A percentile compares a stretch with the other conserved stretches of the same genome.
phyloP scores from a whole-genome alignment of 2,329 filamentous ascomycete genomes.

The Xylariomycetidae sp. region DNA sequence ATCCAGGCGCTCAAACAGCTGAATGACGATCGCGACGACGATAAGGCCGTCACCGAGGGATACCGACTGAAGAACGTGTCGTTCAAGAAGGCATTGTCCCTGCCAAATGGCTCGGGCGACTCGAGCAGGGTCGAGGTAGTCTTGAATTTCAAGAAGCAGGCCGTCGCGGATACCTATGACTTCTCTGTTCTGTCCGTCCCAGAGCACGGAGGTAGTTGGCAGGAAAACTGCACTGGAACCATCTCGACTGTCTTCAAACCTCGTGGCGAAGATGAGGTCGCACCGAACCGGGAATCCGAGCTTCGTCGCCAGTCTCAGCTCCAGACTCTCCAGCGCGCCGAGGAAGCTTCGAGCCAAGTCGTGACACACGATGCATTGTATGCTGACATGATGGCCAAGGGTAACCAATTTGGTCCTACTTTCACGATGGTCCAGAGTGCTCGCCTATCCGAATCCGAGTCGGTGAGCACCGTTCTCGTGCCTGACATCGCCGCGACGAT shows the following conservation, averaged over 20 bases:
- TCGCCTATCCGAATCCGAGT: neutral
- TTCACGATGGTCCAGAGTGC: conserved; percentile 1
- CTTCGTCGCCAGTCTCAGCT: neutral
- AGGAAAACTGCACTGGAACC: neutral
- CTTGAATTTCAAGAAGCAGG: too few relatives aligned
- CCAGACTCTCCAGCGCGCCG: neutral
- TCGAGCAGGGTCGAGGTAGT: too few relatives aligned
- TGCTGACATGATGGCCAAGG: neutral
- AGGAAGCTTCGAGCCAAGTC: neutral
- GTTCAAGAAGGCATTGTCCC: too few relatives aligned
- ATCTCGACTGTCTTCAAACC: neutral
- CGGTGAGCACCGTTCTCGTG: conserved; percentile 1
- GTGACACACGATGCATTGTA: conserved; percentile 1
- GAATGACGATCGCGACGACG: too few relatives aligned
- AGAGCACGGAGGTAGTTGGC: too few relatives aligned
- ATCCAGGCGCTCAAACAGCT: conserved; percentile 24
- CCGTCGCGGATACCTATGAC: too few relatives aligned
- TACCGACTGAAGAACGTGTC: too few relatives aligned
- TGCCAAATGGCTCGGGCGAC: too few relatives aligned
- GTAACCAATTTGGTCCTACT: conserved; percentile 6
- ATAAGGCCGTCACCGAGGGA: too few relatives aligned
- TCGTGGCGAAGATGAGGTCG: neutral
- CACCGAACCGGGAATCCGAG: neutral
- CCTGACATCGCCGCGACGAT: conserved; percentile 4
- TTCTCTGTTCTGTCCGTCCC: too few relatives aligned